Evolutionary conservation across 495 filamentous ascomycete species (phyloP), one percentile per base, ranked within the genome.

Genomic region (Penicillium roqueforti): DNA sequence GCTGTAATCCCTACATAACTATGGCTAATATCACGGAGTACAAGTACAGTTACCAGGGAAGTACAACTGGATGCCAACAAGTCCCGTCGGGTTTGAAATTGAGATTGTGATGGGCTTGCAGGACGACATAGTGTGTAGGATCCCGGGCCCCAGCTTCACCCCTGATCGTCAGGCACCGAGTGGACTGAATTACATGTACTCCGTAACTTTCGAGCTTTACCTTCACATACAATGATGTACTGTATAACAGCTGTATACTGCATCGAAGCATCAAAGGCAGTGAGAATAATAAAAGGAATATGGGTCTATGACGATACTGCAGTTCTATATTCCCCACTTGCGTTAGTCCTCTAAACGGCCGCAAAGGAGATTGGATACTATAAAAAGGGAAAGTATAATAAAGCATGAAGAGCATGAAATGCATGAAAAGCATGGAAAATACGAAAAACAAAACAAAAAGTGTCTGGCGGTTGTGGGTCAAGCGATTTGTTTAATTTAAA

Each of bases 111-210:
- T 25, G 38, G 46, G 39, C 31, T 38, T 55, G 28, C 14, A 26
- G 34, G 22, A 29, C 28, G 19, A 49, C 22, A 16, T 14, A 18
- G n/a, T 39, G n/a, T 39, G 47, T 34, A 49, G 47, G 22, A 20
- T 13, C 16, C n/a, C 36, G 36, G 36, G 36, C n/a, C 16, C 19
- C 11, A 19, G 5, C 9, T 45, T 29, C 26, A 7, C 50, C 50
- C 40, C 50, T 34, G 50, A 53, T 53, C 50, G 50, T 45, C 50
- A 53, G 50, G 50, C 23, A 45, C 50, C 38, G 39, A 18, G n/a
- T 25, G 36, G 23, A 13, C 40, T 19, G 28, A 13, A 47, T 19
- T 5, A n/a, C n/a, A n/a, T n/a, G n/a, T n/a, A 29, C 26, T 14
- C 6, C 13, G 3, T 8, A n/a, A n/a, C 14, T 2, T 2, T 13